Evolutionary conservation across 2,329 filamentous ascomycete species (phyloP).

Genomic region (Epichloe sp.): DNA sequence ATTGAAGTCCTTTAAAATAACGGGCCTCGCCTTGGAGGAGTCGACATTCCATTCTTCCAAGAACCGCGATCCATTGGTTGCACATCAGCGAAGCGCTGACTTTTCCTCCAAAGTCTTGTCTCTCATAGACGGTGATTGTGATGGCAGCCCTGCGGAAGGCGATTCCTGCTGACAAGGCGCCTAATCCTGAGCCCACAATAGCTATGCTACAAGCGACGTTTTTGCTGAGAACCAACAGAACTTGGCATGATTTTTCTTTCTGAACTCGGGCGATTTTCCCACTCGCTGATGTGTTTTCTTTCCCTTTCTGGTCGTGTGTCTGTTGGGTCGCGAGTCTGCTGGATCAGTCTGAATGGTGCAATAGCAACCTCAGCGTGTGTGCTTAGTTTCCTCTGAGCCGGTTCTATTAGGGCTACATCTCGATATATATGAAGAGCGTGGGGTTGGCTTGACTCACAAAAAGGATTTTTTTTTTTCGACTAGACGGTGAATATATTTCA

Average conservation of each 20-base stretch:
- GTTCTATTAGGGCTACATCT: not conserved
- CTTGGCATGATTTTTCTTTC: not conserved
- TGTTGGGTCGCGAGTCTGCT: not conserved
- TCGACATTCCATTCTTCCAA: conserved; percentile 50
- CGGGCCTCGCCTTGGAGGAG: conserved; percentile 43
- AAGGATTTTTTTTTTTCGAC: not conserved
- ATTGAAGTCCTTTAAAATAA: conserved; percentile 48
- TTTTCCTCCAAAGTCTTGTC: conserved; percentile 48
- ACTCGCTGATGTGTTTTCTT: not conserved
- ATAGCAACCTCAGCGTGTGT: not conserved
- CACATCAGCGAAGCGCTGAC: conserved; percentile 50
- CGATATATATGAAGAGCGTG: not conserved
- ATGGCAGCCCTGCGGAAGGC: conserved; percentile 27
- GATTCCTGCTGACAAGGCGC: conserved; percentile 25
- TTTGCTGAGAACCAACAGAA: not conserved
- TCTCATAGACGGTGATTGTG: conserved; percentile 45
- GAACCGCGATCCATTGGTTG: conserved; percentile 52
- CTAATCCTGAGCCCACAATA: conserved; percentile 27
- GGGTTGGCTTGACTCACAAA: not conserved
- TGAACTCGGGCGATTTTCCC: not conserved
- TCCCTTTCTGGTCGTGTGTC: not conserved
- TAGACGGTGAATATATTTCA: not conserved
- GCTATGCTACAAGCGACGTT: conserved; percentile 18
- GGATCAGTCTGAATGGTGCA: not conserved
- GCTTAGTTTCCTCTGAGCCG: not conserved